These are phyloP conservation scores for Globisporangium cederbergense DNA, from an alignment of 352 stramenopile species.

Conservation along the genomic window DNA sequence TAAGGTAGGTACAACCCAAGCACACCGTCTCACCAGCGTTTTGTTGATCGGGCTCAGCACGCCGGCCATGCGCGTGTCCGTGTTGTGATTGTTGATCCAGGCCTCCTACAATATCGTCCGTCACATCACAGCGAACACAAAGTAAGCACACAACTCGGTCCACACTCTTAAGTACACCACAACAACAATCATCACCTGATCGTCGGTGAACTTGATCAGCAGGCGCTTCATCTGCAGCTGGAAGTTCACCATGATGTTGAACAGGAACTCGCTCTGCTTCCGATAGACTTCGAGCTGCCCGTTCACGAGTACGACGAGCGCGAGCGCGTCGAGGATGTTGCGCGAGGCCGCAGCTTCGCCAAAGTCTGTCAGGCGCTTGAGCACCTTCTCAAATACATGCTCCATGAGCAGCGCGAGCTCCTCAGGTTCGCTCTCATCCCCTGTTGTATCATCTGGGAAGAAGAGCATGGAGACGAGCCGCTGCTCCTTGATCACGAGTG, in stretches of 20 bases:
- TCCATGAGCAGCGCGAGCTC: constrained; percentile 61
- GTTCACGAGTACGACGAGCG: constrained; percentile 53
- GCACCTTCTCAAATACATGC: constrained; percentile 64
- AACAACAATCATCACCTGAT: constrained; percentile 30
- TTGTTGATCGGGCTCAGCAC: constrained; percentile 65
- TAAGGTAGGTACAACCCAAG: too few species aligned
- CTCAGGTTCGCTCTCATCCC: constrained; percentile 24
- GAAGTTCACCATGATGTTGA: constrained; percentile 70
- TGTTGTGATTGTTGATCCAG: constrained; percentile 65
- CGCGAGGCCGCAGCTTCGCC: constrained; percentile 47
- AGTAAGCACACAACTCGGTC: background rate
- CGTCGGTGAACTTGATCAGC: constrained; percentile 77
- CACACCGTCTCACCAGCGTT: constrained; percentile 30
- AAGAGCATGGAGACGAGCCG: constrained; percentile 39
- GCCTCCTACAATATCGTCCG: constrained; percentile 27
- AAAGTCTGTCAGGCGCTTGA: constrained; percentile 70
- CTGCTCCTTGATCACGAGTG: constrained; percentile 53
- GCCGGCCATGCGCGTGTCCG: constrained; percentile 68
- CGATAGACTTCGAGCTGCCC: constrained; percentile 38
- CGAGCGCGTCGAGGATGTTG: constrained; percentile 67
- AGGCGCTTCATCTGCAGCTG: constrained; percentile 77
- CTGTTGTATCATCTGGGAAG: constrained; percentile 27
- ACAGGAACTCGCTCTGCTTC: constrained; percentile 57
- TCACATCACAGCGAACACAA: background rate
- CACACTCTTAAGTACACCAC: background rate